phyloP scores from a whole-genome alignment of 2,329 filamentous ascomycete species.

The Aspergillus glaucus region DNA sequence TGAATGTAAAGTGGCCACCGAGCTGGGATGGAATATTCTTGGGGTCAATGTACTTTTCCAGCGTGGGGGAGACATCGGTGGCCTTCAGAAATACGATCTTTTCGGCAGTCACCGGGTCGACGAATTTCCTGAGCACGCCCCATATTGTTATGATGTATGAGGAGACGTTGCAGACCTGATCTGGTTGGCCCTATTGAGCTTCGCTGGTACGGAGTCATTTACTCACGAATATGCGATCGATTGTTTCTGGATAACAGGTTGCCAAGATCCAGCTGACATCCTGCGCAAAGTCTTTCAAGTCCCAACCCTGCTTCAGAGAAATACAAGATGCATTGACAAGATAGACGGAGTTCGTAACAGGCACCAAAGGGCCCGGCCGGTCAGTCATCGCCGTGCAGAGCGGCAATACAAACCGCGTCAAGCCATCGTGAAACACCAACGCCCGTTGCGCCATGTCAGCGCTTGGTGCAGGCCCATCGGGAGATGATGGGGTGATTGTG shows the following conservation, averaged over 20 bases:
- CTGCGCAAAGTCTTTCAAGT: slow-evolving; percentile 13
- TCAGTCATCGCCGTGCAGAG: slow-evolving; percentile 16
- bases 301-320: slow-evolving; percentile 17
- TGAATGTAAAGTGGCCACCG: slow-evolving; percentile 14
- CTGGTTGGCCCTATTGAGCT: neutral
- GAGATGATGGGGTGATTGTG: neutral
- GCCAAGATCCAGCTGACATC: slow-evolving; percentile 18
- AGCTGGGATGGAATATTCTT: slow-evolving; percentile 15
- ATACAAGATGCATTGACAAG: slow-evolving; percentile 16
- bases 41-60: slow-evolving; percentile 12
- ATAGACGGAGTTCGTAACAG: slow-evolving; percentile 13
- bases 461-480: neutral
- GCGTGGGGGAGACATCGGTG: slow-evolving; percentile 8
- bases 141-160: slow-evolving; percentile 18
- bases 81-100: slow-evolving; percentile 16
- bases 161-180: slow-evolving; percentile 20
- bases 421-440: slow-evolving; percentile 11
- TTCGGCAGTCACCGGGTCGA: slow-evolving; percentile 20
- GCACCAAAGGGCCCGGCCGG: neutral
- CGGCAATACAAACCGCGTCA: slow-evolving; percentile 17
- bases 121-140: slow-evolving; percentile 16
- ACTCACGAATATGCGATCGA: slow-evolving; percentile 15
- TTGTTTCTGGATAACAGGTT: slow-evolving; percentile 23
- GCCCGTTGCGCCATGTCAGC: slow-evolving; percentile 17
- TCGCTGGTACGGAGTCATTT: neutral